These are phyloP conservation scores for Fragilaria crotonensis DNA, from an alignment of 108 stramenopile genomes.

Conservation along the genomic window DNA sequence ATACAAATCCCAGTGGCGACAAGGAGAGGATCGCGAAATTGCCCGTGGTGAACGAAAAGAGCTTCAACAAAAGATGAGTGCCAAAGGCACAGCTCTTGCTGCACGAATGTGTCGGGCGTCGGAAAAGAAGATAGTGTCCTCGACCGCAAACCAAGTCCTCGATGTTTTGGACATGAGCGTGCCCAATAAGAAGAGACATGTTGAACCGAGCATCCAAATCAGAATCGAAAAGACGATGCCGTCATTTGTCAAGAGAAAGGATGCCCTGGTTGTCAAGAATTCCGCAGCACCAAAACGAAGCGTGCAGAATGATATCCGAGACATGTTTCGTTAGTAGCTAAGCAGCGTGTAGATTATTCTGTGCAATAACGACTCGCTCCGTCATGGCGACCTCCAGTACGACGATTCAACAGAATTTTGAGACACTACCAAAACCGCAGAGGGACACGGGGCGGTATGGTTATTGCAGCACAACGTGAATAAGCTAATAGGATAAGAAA, in stretches of 20 bases:
- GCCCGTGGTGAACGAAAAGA: too few relatives aligned
- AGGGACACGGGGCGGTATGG: too few relatives aligned
- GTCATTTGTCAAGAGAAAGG: neutral
- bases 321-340: neutral
- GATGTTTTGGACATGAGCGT: neutral
- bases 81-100: too few relatives aligned
- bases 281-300: neutral
- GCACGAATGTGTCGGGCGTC: too few relatives aligned
- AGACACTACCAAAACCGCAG: too few relatives aligned
- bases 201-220: neutral
- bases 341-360: too few relatives aligned
- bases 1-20: neutral
- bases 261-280: neutral
- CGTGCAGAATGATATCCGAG: neutral
- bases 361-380: too few relatives aligned
- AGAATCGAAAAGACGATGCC: neutral
- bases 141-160: neutral
- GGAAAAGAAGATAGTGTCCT: neutral
- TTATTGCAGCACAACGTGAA: too few relatives aligned
- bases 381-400: too few relatives aligned
- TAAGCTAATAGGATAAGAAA: too few relatives aligned
- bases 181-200: neutral
- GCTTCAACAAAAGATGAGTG: too few relatives aligned
- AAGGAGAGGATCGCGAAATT: neutral
- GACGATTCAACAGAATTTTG: too few relatives aligned